Conservation (phyloP, 169 alveolate species). For the Theileria annulata region DNA sequence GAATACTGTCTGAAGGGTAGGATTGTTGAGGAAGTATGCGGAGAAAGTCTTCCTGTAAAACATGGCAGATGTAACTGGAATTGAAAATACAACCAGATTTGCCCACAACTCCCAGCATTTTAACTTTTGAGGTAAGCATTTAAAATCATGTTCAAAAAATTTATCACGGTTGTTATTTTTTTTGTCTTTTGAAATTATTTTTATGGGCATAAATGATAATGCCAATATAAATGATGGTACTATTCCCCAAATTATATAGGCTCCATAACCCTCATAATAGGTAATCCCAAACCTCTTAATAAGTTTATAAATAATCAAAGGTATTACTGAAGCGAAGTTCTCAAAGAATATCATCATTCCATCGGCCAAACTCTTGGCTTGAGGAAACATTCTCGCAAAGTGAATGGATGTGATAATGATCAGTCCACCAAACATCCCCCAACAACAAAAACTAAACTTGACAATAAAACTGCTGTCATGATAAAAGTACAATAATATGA, state of each 20-base stretch:
- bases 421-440: slow-evolving; percentile 56
- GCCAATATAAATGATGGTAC: slow-evolving; percentile 30
- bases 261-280: slow-evolving; percentile 13
- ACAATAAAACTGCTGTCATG: not conserved
- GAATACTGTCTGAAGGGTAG: slow-evolving; percentile 24
- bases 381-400: slow-evolving; percentile 56
- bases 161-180: not conserved
- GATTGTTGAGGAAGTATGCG: slow-evolving; percentile 39
- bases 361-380: slow-evolving; percentile 46
- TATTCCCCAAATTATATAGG: slow-evolving; percentile 50
- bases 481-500: slow-evolving; percentile 30
- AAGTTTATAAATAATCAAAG: slow-evolving; percentile 20
- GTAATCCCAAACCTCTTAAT: slow-evolving; percentile 21
- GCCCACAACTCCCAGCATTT: slow-evolving; percentile 27
- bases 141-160: not conserved
- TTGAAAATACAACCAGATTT: slow-evolving; percentile 28
- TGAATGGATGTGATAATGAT: slow-evolving; percentile 46
- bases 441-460: slow-evolving; percentile 21
- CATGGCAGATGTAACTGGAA: slow-evolving; percentile 30
- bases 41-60: slow-evolving; percentile 51
- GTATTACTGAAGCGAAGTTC: slow-evolving; percentile 49
- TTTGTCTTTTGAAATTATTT: slow-evolving; percentile 12
- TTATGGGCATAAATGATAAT: slow-evolving; percentile 36
- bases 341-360: slow-evolving; percentile 54
- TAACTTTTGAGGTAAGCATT: slow-evolving; percentile 21